These are phyloP conservation scores for Avena insularis DNA, from an alignment of 176 grass and related monocot species.

Conservation along the genomic window DNA sequence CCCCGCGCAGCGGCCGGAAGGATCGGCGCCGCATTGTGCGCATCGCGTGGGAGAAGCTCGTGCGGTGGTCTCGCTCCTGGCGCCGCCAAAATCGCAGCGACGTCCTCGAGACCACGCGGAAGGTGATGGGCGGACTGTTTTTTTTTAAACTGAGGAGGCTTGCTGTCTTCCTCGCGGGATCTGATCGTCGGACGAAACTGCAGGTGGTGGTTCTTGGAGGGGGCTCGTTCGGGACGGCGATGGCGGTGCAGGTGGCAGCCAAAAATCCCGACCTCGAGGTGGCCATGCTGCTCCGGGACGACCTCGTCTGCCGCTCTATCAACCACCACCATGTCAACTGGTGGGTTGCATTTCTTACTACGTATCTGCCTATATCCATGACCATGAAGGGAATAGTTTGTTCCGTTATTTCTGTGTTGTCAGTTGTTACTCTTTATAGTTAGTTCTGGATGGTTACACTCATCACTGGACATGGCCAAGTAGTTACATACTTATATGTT, in stretches of 20 bases:
- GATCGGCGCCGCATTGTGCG: constrained; percentile 64
- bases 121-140: constrained; percentile 39
- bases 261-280: constrained; percentile 80
- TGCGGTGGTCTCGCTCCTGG: constrained; percentile 89
- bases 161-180: neutral
- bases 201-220: constrained; percentile 85
- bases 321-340: constrained; percentile 73
- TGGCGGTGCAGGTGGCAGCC: constrained; percentile 76
- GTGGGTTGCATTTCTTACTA: constrained; percentile 30
- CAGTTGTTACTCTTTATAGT: neutral
- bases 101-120: constrained; percentile 76
- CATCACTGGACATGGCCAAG: neutral
- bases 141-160: neutral
- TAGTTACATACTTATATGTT: neutral
- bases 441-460: neutral
- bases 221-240: constrained; percentile 86
- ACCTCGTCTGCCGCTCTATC: constrained; percentile 71
- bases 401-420: neutral
- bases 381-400: neutral
- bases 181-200: constrained; percentile 6
- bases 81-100: constrained; percentile 70
- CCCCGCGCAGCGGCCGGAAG: constrained; percentile 40
- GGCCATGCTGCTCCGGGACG: constrained; percentile 77
- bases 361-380: neutral
- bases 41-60: constrained; percentile 93